Conservation (phyloP, 345 rosid species). For the Linum trigynum region DNA sequence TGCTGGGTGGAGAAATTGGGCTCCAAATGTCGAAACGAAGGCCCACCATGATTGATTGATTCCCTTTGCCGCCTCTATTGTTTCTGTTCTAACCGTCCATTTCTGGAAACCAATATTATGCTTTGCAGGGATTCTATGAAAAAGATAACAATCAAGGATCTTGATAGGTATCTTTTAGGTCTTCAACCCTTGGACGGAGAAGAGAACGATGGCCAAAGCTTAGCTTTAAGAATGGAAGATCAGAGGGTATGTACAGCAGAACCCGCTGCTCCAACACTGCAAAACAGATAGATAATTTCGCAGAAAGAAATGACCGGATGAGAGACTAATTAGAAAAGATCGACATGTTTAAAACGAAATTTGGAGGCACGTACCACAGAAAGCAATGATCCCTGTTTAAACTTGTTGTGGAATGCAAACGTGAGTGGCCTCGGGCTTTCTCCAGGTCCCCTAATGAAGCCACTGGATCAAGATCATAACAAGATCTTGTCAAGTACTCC, state of each 20-base stretch:
- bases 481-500: slow-evolving; percentile 4
- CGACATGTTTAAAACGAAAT: neutral
- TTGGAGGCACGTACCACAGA: slow-evolving; percentile 58
- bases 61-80: no score
- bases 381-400: slow-evolving; percentile 88
- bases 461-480: slow-evolving; percentile 39
- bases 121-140: no score
- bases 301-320: neutral
- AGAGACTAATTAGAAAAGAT: neutral
- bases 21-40: no score
- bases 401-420: slow-evolving; percentile 72
- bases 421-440: slow-evolving; percentile 64
- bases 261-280: slow-evolving; percentile 98
- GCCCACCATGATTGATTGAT: no score
- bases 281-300: slow-evolving; percentile 3
- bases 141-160: no score
- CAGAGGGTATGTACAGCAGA: slow-evolving; percentile 88
- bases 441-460: slow-evolving; percentile 93
- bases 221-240: slow-evolving; percentile 50
- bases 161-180: no score
- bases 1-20: no score
- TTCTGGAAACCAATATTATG: no score
- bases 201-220: slow-evolving; percentile 16
- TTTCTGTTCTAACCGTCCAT: no score
- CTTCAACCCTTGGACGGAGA: no score